phyloP scores from a whole-genome alignment of 805 yeast genomes.

The Kazachstania psychrophila region DNA sequence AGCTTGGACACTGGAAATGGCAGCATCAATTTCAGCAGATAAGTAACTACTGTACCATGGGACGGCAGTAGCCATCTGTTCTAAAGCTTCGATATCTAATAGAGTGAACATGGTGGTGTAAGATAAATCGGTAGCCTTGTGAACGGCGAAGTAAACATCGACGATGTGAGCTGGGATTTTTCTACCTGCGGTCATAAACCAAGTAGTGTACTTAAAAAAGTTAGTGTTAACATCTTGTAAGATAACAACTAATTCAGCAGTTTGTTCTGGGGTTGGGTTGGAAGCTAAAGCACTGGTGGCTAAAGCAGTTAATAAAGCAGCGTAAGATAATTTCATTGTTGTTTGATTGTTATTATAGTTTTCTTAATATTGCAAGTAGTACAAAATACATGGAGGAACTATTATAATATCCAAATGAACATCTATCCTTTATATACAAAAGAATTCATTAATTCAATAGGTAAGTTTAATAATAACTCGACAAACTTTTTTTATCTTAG shows the following conservation, averaged over 20 bases:
- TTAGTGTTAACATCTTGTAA: constrained; percentile 12
- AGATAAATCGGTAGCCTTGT: constrained; percentile 1
- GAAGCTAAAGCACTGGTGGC: constrained; percentile 7
- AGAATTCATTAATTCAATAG: no score
- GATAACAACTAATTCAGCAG: constrained; percentile 13
- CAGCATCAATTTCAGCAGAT: constrained; percentile 7
- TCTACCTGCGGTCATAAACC: constrained; percentile 1
- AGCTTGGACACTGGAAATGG: background rate
- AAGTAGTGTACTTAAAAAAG: constrained; percentile 8
- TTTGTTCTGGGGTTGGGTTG: constrained; percentile 6
- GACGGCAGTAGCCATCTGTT: constrained; percentile 16
- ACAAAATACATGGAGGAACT: no score
- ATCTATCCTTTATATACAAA: no score
- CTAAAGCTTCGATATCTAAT: background rate
- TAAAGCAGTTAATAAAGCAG: constrained; percentile 3
- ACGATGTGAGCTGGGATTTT: constrained; percentile 1
- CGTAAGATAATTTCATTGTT: constrained; percentile 1
- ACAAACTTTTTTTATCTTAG: no score
- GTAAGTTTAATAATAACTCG: no score
- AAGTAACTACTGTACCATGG: constrained; percentile 29
- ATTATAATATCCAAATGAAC: no score
- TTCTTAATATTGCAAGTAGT: no score
- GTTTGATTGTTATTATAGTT: background rate
- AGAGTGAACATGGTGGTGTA: constrained; percentile 1
- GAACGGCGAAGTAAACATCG: constrained; percentile 1